phyloP scores from a whole-genome alignment of 257 asterid species.

The Gentiana straminea region DNA sequence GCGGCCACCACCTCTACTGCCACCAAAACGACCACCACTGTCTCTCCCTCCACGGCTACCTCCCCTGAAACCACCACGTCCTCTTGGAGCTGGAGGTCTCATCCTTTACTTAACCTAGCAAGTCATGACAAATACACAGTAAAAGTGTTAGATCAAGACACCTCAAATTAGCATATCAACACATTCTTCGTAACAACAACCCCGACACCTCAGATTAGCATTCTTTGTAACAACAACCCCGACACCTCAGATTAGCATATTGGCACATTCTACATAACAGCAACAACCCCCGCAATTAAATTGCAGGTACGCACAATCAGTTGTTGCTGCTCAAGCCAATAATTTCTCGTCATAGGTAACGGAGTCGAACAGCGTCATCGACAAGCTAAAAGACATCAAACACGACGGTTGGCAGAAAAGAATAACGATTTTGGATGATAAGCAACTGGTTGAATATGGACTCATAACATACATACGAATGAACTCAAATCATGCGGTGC shows the following conservation, averaged over 20 bases:
- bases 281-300: constrained; percentile 6
- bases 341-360: constrained; percentile 2
- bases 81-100: constrained; percentile 99
- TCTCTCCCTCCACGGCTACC: constrained; percentile 55
- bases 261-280: constrained; percentile 8
- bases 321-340: constrained; percentile 8
- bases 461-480: no score
- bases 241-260: constrained; percentile 11
- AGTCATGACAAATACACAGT: no score
- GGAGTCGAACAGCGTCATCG: background rate
- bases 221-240: no score
- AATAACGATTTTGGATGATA: no score
- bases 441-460: no score
- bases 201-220: no score
- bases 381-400: no score
- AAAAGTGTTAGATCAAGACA: no score
- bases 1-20: constrained; percentile 38
- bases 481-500: no score
- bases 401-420: no score
- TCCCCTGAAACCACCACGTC: constrained; percentile 66
- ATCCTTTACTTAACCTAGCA: constrained; percentile 12
- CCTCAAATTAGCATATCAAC: no score
- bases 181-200: no score
- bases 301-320: constrained; percentile 3
- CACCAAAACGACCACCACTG: constrained; percentile 16